Base-by-base conservation (phyloP, 345 rosid genomes). In the Corymbia maculata region DNA sequence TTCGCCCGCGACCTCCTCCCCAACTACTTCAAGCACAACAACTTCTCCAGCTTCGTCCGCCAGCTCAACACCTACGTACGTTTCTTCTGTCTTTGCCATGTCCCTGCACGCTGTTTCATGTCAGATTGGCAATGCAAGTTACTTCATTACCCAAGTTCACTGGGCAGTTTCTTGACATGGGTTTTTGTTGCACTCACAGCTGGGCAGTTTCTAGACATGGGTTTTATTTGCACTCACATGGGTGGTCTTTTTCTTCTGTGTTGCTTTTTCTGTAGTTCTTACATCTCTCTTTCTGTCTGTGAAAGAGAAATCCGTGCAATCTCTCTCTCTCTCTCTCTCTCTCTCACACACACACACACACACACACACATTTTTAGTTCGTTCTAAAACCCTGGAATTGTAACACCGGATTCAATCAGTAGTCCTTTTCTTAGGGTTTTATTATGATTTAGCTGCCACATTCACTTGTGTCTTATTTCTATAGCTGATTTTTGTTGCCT, bases 1-100 rank as follows among this genome's bases (percentile, higher is more conserved):
- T 98, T 98, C 85, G 98, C 99, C 86, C 97, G 99, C 50, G 99
- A 98, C 91, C 97, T 98, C 50, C 98, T 98, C 6, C 99, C 99
- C 22, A 98, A 97, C 91, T 97, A 98, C 94, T 98, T 98, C 93
- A 97, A 98, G 92, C 99, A 98, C 92, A 98, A 97, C 93, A 98
- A 97, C 92, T 98, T 98, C 96, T 98, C 99, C 66, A 95, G 98
- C 91, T 98, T 98, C 86, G 99, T 98, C 94, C 93, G 99, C n/a
- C 99, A 98, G 85, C 99, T 98, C 91, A 98, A 98, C 90, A 98
- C 99, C 89, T 98, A 98, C 87, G 99, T 98, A 95, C 59, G 92
- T 86, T 47, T 52, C 49, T 47, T 52, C 49, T 44, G 49, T 75
- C 75, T 88, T 87, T 89, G 24, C 36, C 53, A 26, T 26, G 55